Conservation (phyloP, 1,284 basidiomycete species). For the Tetrapyrgos nigripes region DNA sequence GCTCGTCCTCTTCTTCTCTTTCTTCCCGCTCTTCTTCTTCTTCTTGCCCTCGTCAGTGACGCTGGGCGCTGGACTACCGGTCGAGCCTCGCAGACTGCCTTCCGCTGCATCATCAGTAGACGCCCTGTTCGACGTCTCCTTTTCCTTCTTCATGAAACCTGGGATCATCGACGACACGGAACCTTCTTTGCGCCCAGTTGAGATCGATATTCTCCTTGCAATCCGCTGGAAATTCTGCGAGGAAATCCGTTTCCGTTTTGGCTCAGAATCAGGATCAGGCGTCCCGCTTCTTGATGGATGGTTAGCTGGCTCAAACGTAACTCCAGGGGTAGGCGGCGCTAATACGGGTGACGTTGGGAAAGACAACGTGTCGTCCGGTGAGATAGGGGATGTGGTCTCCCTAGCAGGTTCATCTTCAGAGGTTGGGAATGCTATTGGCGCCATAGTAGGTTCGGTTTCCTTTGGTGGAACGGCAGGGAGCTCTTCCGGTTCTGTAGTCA, state of each 20-base stretch:
- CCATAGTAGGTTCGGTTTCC: slow-evolving; percentile 1
- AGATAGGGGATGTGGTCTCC: slow-evolving; percentile 5
- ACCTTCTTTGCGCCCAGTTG: slow-evolving; percentile 60
- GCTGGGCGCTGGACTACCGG: slow-evolving; percentile 58
- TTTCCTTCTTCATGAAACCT: slow-evolving; percentile 47
- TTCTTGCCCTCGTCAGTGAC: slow-evolving; percentile 55
- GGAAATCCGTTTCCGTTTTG: slow-evolving; percentile 78
- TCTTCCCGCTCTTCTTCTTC: slow-evolving; percentile 56
- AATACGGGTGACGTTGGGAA: slow-evolving; percentile 41
- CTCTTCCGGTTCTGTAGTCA: not conserved
- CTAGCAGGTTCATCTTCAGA: slow-evolving; percentile 31
- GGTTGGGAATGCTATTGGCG: slow-evolving; percentile 51
- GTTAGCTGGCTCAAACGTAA: slow-evolving; percentile 59
- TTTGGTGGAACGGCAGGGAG: not conserved
- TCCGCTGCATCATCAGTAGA: slow-evolving; percentile 42
- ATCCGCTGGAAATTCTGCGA: slow-evolving; percentile 85
- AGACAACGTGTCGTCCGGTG: slow-evolving; percentile 25
- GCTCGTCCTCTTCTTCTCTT: slow-evolving; percentile 50
- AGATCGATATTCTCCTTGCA: slow-evolving; percentile 74
- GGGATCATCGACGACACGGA: slow-evolving; percentile 56
- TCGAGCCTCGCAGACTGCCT: slow-evolving; percentile 32
- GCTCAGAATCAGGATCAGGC: slow-evolving; percentile 73
- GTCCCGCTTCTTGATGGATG: slow-evolving; percentile 59
- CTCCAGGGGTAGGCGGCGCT: slow-evolving; percentile 39
- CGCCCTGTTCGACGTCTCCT: slow-evolving; percentile 39